Percentiles rank a stretch among this genome's conserved stretches.
Conservation (phyloP, 805 yeast species). For the Candida palmyrensis region DNA sequence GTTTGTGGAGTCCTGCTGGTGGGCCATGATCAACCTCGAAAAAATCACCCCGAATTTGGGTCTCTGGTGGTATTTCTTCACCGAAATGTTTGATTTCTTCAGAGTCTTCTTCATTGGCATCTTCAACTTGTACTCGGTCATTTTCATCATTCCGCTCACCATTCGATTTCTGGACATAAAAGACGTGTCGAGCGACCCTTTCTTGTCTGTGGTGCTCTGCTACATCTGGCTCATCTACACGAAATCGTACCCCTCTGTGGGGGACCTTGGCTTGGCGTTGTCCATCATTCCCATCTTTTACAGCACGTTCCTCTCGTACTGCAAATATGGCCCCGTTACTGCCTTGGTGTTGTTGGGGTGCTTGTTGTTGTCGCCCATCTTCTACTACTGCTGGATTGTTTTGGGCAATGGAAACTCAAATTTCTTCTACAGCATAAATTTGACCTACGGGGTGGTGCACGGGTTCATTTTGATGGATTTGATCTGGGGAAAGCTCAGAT, state of each 20-base stretch:
- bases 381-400: constrained; percentile 91
- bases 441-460: constrained; percentile 71
- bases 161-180: constrained; percentile 46
- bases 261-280: constrained; percentile 56
- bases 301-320: constrained; percentile 41
- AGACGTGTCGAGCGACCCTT: constrained; percentile 37
- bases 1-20: constrained; percentile 39
- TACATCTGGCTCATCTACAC: constrained; percentile 51
- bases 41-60: constrained; percentile 89
- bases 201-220: constrained; percentile 46
- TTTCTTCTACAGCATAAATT: constrained; percentile 90
- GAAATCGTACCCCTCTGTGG: constrained; percentile 80
- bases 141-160: constrained; percentile 71
- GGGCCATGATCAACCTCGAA: constrained; percentile 51
- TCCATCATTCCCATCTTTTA: constrained; percentile 39
- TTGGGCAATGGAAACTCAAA: constrained; percentile 94
- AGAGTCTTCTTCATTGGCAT: constrained; percentile 76
- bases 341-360: constrained; percentile 47
- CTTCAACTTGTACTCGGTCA: constrained; percentile 68
- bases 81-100: constrained; percentile 91
- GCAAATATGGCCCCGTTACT: constrained; percentile 41
- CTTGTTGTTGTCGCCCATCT: constrained; percentile 74
- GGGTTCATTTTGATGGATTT: constrained; percentile 68
- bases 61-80: constrained; percentile 97
- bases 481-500: constrained; percentile 71